A percentile compares a stretch with the other conserved stretches of the same genome.
phyloP scores from a whole-genome alignment of 768 basidiomycete genomes.

The Pleurotus citrinopileatus region DNA sequence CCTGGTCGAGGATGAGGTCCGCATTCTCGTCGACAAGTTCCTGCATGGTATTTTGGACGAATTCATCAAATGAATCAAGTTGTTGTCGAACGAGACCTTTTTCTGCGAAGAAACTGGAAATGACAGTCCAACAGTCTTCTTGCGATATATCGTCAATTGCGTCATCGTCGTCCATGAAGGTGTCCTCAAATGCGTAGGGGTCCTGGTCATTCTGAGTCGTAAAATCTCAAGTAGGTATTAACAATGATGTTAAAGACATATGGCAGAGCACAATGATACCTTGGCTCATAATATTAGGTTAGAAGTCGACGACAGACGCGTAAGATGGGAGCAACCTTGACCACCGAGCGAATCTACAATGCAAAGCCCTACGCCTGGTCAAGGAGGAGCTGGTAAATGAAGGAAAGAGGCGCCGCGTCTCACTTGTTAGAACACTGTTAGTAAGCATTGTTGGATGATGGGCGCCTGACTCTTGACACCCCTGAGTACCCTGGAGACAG shows the following conservation, averaged over 20 bases:
- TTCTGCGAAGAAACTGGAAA: slow-evolving; percentile 94
- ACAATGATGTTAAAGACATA: slow-evolving; percentile 24
- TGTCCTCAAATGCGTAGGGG: slow-evolving; percentile 59
- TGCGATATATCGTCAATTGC: slow-evolving; percentile 80
- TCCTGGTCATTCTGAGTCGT: slow-evolving; percentile 40
- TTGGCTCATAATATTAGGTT: slow-evolving; percentile 43
- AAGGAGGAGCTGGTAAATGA: too few relatives aligned
- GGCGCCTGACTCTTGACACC: too few relatives aligned
- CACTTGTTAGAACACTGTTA: too few relatives aligned
- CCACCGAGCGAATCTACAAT: background rate
- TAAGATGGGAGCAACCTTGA: background rate
- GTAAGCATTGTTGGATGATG: too few relatives aligned
- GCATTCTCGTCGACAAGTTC: slow-evolving; percentile 96
- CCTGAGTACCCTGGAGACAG: too few relatives aligned
- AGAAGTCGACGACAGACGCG: slow-evolving; percentile 10
- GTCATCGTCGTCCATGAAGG: slow-evolving; percentile 53
- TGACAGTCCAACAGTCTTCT: slow-evolving; percentile 94
- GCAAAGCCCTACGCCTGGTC: too few relatives aligned
- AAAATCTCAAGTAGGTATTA: slow-evolving; percentile 41
- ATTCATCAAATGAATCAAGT: slow-evolving; percentile 97
- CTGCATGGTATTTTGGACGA: slow-evolving; percentile 99
- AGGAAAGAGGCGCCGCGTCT: too few relatives aligned
- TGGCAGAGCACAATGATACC: slow-evolving; percentile 35
- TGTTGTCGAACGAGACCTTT: slow-evolving; percentile 98
- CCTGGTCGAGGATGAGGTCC: slow-evolving; percentile 95